These are phyloP conservation scores for Colletotrichum sublineola DNA, from an alignment of 2,329 filamentous ascomycete species.

Conservation along the genomic window DNA sequence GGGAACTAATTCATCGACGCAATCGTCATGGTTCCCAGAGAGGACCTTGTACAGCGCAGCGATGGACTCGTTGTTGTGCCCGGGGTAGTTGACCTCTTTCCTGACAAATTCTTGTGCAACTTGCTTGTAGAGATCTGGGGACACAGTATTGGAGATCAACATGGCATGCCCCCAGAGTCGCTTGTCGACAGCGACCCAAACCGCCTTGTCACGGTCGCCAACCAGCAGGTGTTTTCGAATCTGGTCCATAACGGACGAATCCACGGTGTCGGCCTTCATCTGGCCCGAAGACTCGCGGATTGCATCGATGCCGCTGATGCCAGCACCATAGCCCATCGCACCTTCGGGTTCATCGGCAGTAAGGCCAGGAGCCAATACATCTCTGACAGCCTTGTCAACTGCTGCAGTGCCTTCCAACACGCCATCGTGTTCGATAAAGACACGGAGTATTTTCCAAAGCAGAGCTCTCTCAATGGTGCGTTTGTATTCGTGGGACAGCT, in stretches of 20 bases:
- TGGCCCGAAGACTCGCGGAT: conserved; percentile 48
- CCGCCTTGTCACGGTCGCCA: conserved; percentile 90
- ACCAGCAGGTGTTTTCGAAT: conserved; percentile 80
- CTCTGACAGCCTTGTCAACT: conserved; percentile 81
- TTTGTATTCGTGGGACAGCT: conserved; percentile 73
- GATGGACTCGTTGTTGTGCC: conserved; percentile 86
- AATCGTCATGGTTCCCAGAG: conserved; percentile 93
- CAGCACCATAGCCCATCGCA: conserved; percentile 45
- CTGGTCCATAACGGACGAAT: conserved; percentile 77
- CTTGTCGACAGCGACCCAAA: conserved; percentile 94
- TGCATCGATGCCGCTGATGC: conserved; percentile 44
- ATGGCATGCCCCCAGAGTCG: conserved; percentile 97
- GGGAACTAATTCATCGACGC: conserved; percentile 94
- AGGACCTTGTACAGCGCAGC: conserved; percentile 94
- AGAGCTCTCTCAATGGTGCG: conserved; percentile 83
- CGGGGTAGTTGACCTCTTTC: conserved; percentile 88
- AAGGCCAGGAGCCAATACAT: conserved; percentile 75
- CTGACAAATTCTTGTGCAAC: conserved; percentile 96
- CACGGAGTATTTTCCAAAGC: conserved; percentile 86
- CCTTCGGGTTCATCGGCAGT: conserved; percentile 48
- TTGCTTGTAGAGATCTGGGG: conserved; percentile 88
- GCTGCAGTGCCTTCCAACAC: conserved; percentile 78
- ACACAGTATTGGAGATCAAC: conserved; percentile 84
- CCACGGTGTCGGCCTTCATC: conserved; percentile 74
- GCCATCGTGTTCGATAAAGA: conserved; percentile 91